These are phyloP conservation scores for Aspergillus steynii DNA, from an alignment of 495 filamentous ascomycete species.

Conservation along the genomic window DNA sequence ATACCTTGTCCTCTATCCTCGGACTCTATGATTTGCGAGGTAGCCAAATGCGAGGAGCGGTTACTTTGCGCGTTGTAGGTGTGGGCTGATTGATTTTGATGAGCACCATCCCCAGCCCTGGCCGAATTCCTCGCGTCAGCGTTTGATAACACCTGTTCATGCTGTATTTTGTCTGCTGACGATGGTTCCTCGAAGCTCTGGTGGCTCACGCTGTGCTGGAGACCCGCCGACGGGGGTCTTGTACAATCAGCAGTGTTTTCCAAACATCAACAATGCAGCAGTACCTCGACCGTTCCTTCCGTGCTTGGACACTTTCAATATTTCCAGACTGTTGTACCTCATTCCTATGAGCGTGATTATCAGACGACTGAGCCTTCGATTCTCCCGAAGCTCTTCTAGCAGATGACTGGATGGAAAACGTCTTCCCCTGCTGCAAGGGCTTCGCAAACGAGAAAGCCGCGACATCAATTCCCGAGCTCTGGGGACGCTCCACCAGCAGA, in stretches of 20 bases:
- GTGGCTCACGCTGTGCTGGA: background rate
- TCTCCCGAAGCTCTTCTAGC: slow-evolving; percentile 9
- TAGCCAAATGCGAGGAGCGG: background rate
- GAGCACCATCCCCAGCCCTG: background rate
- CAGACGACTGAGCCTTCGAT: background rate
- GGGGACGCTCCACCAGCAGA: slow-evolving; percentile 33
- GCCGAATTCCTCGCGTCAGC: background rate
- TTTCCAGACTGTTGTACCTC: background rate
- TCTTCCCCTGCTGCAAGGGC: slow-evolving; percentile 26
- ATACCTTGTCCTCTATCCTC: background rate
- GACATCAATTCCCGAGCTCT: slow-evolving; percentile 33
- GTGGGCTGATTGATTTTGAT: background rate
- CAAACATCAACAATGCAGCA: background rate
- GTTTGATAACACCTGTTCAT: background rate
- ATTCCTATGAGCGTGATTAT: background rate
- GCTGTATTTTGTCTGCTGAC: background rate
- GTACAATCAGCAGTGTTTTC: background rate
- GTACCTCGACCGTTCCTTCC: background rate
- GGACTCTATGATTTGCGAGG: background rate
- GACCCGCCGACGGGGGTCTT: background rate
- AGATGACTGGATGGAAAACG: slow-evolving; percentile 24
- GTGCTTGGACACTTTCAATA: background rate
- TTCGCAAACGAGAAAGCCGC: slow-evolving; percentile 37
- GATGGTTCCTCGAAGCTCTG: background rate
- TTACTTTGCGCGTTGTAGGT: background rate